Percentiles rank a stretch among this genome's conserved stretches.
Evolutionary conservation across 2,329 filamentous ascomycete species (phyloP).

Genomic region (Endocalyx cinctus): DNA sequence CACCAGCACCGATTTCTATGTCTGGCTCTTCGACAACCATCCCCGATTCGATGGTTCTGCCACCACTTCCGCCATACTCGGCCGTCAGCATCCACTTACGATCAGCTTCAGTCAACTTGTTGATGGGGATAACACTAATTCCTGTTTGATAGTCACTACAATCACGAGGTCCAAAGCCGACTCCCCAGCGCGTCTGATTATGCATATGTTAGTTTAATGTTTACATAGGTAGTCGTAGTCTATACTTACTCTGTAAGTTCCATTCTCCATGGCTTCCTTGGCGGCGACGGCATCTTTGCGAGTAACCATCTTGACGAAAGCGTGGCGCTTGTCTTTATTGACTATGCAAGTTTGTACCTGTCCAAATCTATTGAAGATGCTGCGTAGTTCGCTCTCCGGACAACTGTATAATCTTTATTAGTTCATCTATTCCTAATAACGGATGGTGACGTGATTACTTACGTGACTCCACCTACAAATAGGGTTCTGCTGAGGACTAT

Average conservation of each 20-base stretch:
- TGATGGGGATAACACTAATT: slow-evolving; percentile 88
- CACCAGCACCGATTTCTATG: slow-evolving; percentile 95
- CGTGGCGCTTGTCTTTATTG: slow-evolving; percentile 95
- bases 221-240: too few species aligned
- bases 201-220: too few species aligned
- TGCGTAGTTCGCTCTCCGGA: slow-evolving; percentile 75
- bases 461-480: slow-evolving; percentile 93
- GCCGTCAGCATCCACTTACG: slow-evolving; percentile 96
- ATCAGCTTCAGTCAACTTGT: slow-evolving; percentile 90
- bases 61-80: slow-evolving; percentile 88
- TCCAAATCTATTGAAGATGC: slow-evolving; percentile 76
- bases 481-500: slow-evolving; percentile 84
- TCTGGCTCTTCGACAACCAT: slow-evolving; percentile 95
- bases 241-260: slow-evolving; percentile 63
- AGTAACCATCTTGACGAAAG: slow-evolving; percentile 97
- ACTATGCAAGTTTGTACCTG: slow-evolving; percentile 96
- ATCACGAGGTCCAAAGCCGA: slow-evolving; percentile 93
- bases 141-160: slow-evolving; percentile 95
- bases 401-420: slow-evolving; percentile 44
- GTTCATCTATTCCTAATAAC: slow-evolving; percentile 8
- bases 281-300: slow-evolving; percentile 79
- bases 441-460: slow-evolving; percentile 37
- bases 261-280: slow-evolving; percentile 82
- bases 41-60: slow-evolving; percentile 71
- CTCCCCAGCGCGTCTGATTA: slow-evolving; percentile 89